Percentiles rank a stretch among this genome's conserved stretches.
phyloP scores from a whole-genome alignment of 768 basidiomycete species.

The Clitopilus passeckerianus region DNA sequence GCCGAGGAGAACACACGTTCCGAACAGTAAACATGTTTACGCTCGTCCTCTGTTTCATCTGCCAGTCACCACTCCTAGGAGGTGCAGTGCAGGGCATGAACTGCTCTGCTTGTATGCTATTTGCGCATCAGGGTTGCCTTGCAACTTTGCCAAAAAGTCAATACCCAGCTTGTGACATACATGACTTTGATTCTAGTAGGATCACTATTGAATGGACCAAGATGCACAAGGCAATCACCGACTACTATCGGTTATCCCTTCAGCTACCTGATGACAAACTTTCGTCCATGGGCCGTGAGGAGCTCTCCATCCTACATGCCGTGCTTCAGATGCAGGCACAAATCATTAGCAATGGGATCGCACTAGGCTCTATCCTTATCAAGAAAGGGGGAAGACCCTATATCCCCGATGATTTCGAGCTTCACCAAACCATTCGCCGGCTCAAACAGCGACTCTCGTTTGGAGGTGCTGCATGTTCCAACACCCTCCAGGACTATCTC shows the following conservation, averaged over 20 bases:
- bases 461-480: constrained; percentile 36
- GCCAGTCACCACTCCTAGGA: constrained; percentile 74
- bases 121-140: constrained; percentile 54
- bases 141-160: constrained; percentile 12
- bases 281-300: constrained; percentile 53
- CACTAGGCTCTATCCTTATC: constrained; percentile 60
- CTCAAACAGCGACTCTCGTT: constrained; percentile 49
- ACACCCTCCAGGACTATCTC: constrained; percentile 46
- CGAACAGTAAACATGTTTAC: constrained; percentile 63
- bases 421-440: constrained; percentile 46
- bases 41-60: constrained; percentile 64
- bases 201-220: constrained; percentile 46
- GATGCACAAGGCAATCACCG: constrained; percentile 57
- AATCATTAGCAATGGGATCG: constrained; percentile 61
- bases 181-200: constrained; percentile 34
- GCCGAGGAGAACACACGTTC: constrained; percentile 44
- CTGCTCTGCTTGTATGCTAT: constrained; percentile 57
- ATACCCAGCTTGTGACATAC: constrained; percentile 33
- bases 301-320: constrained; percentile 55
- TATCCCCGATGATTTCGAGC: constrained; percentile 46
- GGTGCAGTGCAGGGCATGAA: constrained; percentile 54
- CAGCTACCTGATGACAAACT: constrained; percentile 42
- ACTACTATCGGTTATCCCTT: constrained; percentile 40
- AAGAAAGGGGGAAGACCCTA: constrained; percentile 25
- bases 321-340: constrained; percentile 66